phyloP scores from a whole-genome alignment of 163 green algal genomes.

The Scenedesmus sp. region DNA sequence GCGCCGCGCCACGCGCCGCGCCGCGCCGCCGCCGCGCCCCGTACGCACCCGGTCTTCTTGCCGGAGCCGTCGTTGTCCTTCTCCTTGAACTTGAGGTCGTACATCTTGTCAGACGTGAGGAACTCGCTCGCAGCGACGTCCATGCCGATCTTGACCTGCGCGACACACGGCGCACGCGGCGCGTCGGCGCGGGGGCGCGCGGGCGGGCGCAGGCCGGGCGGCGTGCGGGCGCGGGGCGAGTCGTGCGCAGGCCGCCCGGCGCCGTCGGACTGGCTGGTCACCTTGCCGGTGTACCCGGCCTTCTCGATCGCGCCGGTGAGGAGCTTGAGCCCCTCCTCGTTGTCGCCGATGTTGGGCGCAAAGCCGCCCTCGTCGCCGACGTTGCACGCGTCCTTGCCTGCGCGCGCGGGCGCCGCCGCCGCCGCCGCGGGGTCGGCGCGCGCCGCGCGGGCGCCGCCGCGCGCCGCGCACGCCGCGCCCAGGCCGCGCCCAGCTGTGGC shows the following conservation, averaged over 20 bases:
- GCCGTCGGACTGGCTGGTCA: neutral
- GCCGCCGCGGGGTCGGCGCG: too few relatives aligned
- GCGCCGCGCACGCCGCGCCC: too few relatives aligned
- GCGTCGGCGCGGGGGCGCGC: too few relatives aligned
- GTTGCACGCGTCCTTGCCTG: constrained; percentile 94
- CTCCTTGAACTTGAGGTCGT: constrained; percentile 99
- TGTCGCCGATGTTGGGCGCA: constrained; percentile 94
- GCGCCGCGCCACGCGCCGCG: too few relatives aligned
- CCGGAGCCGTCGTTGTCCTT: constrained; percentile 90
- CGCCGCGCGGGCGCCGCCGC: too few relatives aligned
- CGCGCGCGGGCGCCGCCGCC: too few relatives aligned
- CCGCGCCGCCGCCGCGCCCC: too few relatives aligned
- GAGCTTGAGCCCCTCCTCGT: constrained; percentile 96
- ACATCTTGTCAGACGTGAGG: constrained; percentile 93
- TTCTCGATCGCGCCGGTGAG: constrained; percentile 95
- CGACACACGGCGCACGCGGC: neutral
- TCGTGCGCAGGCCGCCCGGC: too few relatives aligned
- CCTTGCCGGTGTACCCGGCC: constrained; percentile 74
- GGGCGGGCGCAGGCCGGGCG: too few relatives aligned
- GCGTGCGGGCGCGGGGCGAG: too few relatives aligned
- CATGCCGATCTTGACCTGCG: constrained; percentile 99
- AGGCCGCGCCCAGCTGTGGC: too few relatives aligned
- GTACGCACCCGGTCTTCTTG: constrained; percentile 83
- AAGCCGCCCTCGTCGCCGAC: constrained; percentile 99
- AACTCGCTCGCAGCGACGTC: constrained; percentile 99